These are phyloP conservation scores for Fusarium duplospermum DNA, from an alignment of 2,329 filamentous ascomycete species.

Conservation along the genomic window DNA sequence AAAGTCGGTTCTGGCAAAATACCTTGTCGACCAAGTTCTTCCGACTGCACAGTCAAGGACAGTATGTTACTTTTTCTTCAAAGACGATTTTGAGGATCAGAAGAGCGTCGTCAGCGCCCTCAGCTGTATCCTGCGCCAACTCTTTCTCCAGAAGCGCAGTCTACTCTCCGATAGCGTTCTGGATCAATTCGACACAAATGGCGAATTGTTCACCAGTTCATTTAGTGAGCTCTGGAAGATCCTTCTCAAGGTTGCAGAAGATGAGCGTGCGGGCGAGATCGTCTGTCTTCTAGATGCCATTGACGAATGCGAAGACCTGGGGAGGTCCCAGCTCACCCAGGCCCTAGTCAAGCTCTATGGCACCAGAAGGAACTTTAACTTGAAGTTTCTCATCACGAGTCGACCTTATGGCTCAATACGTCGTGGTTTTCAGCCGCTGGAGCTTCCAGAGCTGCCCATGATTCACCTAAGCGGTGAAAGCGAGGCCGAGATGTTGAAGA, in stretches of 20 bases:
- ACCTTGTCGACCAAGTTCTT: slow-evolving; percentile 49
- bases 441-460: slow-evolving; percentile 1
- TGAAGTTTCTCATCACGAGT: slow-evolving; percentile 54
- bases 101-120: slow-evolving; percentile 46
- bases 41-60: slow-evolving; percentile 24
- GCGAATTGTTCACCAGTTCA: slow-evolving; percentile 25
- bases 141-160: slow-evolving; percentile 44
- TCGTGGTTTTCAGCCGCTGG: slow-evolving; percentile 24
- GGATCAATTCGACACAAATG: slow-evolving; percentile 32
- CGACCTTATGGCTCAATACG: slow-evolving; percentile 45
- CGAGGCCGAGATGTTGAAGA: slow-evolving; percentile 28
- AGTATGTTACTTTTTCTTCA: slow-evolving; percentile 59
- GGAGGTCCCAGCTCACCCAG: slow-evolving; percentile 34
- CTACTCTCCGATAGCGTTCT: slow-evolving; percentile 40
- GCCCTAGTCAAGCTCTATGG: slow-evolving; percentile 43
- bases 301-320: slow-evolving; percentile 51
- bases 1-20: slow-evolving; percentile 56
- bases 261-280: slow-evolving; percentile 36
- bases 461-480: slow-evolving; percentile 37
- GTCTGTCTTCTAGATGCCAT: slow-evolving; percentile 55
- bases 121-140: slow-evolving; percentile 52
- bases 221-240: slow-evolving; percentile 49
- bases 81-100: slow-evolving; percentile 55
- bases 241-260: slow-evolving; percentile 29
- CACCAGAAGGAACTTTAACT: neutral